These are phyloP conservation scores for Yamadazyma blattariae DNA, from an alignment of 1,139 yeast genomes.

Conservation along the genomic window DNA sequence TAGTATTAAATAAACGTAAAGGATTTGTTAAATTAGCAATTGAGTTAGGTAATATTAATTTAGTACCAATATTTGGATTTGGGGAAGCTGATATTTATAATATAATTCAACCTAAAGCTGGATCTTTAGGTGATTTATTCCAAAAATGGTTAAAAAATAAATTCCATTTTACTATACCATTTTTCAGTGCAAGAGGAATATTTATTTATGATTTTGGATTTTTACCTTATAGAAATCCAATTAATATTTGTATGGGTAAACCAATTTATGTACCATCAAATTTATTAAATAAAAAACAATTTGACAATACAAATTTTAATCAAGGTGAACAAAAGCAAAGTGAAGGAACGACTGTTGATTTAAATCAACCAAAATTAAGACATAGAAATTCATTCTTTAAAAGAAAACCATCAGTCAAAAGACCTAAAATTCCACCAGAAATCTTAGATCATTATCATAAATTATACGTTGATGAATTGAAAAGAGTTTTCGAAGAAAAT, in stretches of 20 bases:
- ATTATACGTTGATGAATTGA: conserved; percentile 66
- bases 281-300: conserved; percentile 27
- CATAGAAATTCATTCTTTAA: conserved; percentile 4
- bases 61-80: conserved; percentile 89
- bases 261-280: conserved; percentile 70
- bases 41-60: conserved; percentile 67
- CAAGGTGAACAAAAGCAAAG: conserved; percentile 26
- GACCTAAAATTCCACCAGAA: conserved; percentile 35
- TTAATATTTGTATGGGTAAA: conserved; percentile 75
- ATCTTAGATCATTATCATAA: conserved; percentile 69
- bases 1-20: conserved; percentile 74
- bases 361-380: conserved; percentile 1
- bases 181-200: conserved; percentile 89
- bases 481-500: conserved; percentile 65
- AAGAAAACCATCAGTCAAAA: conserved; percentile 12
- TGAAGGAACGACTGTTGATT: conserved; percentile 12
- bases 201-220: conserved; percentile 92
- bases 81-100: conserved; percentile 87
- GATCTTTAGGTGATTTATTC: conserved; percentile 50
- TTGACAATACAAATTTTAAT: conserved; percentile 3
- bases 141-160: conserved; percentile 71
- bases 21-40: conserved; percentile 90
- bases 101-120: conserved; percentile 52
- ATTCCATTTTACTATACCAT: conserved; percentile 83
- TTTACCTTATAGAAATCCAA: conserved; percentile 79